Conservation (phyloP, 2,329 filamentous ascomycete genomes). For the Claviceps humidiphila region DNA sequence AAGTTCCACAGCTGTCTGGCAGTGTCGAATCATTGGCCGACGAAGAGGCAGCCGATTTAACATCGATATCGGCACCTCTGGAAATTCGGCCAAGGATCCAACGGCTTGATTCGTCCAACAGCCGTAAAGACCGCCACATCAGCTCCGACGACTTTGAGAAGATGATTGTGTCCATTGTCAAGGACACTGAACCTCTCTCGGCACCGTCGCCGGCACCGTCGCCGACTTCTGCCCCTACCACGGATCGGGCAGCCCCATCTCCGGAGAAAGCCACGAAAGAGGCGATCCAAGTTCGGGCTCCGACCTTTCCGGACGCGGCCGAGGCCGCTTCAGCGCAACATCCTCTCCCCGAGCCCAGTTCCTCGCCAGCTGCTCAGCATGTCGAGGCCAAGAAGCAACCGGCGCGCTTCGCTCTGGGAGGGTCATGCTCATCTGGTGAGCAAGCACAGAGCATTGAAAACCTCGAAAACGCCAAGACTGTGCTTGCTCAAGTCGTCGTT, state of each 20-base stretch:
- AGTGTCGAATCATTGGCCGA: conserved; percentile 65
- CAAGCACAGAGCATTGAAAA: conserved; percentile 34
- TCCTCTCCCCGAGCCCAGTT: conserved; percentile 46
- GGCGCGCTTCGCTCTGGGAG: conserved; percentile 59
- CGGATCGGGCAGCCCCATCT: too few species aligned
- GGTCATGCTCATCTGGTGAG: conserved; percentile 63
- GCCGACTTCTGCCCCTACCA: conserved; percentile 12
- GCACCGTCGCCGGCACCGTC: conserved; percentile 24
- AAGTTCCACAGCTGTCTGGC: conserved; percentile 59
- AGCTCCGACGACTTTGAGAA: conserved; percentile 88
- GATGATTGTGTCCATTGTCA: conserved; percentile 87
- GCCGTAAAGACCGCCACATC: conserved; percentile 75
- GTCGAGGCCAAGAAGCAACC: conserved; percentile 52
- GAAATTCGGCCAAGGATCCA: conserved; percentile 56
- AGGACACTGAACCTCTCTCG: conserved; percentile 56
- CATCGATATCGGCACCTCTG: conserved; percentile 38
- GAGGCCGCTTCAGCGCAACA: conserved; percentile 34
- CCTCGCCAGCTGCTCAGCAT: conserved; percentile 46
- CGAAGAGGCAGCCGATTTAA: conserved; percentile 51
- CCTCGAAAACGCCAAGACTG: conserved; percentile 18
- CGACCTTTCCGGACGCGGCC: conserved; percentile 33
- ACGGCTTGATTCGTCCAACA: conserved; percentile 58
- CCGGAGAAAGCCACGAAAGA: conserved; percentile 9
- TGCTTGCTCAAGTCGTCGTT: conserved; percentile 29
- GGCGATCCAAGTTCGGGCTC: conserved; percentile 57